Evolutionary conservation across 495 filamentous ascomycete species (phyloP).

Genomic region (Rhypophila decipiens): DNA sequence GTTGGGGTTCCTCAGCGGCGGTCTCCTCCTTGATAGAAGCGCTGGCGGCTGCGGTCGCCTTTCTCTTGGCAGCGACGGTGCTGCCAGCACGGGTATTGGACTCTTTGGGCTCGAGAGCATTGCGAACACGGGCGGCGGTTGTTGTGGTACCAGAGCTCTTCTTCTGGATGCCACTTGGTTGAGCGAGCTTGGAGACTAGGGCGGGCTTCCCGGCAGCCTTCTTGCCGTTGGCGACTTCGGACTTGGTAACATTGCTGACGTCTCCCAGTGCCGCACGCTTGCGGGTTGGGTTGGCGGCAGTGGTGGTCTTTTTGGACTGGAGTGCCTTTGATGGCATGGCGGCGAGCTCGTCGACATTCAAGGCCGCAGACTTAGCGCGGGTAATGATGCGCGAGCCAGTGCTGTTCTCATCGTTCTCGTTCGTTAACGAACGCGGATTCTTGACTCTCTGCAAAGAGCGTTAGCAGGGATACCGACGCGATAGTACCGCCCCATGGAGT

Average conservation of each 20-base stretch:
- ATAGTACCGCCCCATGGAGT: neutral
- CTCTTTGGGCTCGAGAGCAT: slow-evolving; percentile 58
- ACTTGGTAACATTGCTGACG: slow-evolving; percentile 90
- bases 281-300: slow-evolving; percentile 29
- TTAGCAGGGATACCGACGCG: neutral
- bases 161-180: slow-evolving; percentile 75
- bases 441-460: slow-evolving; percentile 12
- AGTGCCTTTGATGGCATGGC: slow-evolving; percentile 58
- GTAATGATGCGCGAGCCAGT: slow-evolving; percentile 71
- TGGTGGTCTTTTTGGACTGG: slow-evolving; percentile 64
- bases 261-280: slow-evolving; percentile 80
- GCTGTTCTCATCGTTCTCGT: slow-evolving; percentile 92
- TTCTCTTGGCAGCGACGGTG: slow-evolving; percentile 62
- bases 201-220: slow-evolving; percentile 59
- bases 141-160: too few species aligned
- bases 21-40: slow-evolving; percentile 55
- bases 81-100: slow-evolving; percentile 64
- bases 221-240: slow-evolving; percentile 62
- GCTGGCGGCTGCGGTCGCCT: slow-evolving; percentile 39
- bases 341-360: slow-evolving; percentile 50
- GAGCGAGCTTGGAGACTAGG: slow-evolving; percentile 70
- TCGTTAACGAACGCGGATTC: slow-evolving; percentile 56
- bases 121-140: slow-evolving; percentile 48
- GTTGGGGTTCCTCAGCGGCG: slow-evolving; percentile 47
- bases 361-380: slow-evolving; percentile 80